Base-by-base conservation (phyloP, 1,139 yeast genomes). In the Magnusiomyces sp. region DNA sequence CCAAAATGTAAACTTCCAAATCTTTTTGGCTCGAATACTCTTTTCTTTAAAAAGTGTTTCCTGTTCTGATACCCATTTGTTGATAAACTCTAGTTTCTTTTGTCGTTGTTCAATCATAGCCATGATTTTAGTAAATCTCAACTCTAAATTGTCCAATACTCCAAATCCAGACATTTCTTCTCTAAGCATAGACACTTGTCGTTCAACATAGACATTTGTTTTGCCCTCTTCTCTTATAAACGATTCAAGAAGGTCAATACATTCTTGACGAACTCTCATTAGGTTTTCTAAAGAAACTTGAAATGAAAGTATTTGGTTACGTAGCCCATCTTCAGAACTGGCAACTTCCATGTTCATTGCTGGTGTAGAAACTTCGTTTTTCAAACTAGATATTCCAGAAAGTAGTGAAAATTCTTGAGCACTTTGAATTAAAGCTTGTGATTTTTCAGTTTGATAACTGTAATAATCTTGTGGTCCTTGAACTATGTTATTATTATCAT, bases 141-240 rank as follows among this genome's bases (percentile, higher is more conserved):
- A 7, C n/a, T 41, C 44, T 6, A 41, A 16, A 2, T 34, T 29
- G 20, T 41, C 44, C 14, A 41, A 17, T 9, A 41, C 31, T 4
- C 37, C 16, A 41, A 41, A 41, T 5, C 44, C 44, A 6, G 44
- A 27, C 44, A 41, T 41, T 29, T 41, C 37, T 23, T 41, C 44
- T 31, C 44, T 27, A 14, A 41, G 17, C 3, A 14, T 16, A n/a
- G 44, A 11, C n/a, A 41, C 10, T 31, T 41, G 23, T 29, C 31
- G 29, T n/a, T 41, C 17, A 9, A 41, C 34, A 4, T 4, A 14
- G 3, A n/a, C 7, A 4, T 34, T 37, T 2, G 44, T 29, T n/a
- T 23, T 16, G 4, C 31, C 44, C n/a, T 37, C 31, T 29, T 41
- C 44, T 13, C 23, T 11, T 14, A 41, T 20, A 41, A 41, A 41